These are phyloP conservation scores for Pseudomonodictys pantanalensis DNA, from an alignment of 495 filamentous ascomycete species.

Conservation along the genomic window DNA sequence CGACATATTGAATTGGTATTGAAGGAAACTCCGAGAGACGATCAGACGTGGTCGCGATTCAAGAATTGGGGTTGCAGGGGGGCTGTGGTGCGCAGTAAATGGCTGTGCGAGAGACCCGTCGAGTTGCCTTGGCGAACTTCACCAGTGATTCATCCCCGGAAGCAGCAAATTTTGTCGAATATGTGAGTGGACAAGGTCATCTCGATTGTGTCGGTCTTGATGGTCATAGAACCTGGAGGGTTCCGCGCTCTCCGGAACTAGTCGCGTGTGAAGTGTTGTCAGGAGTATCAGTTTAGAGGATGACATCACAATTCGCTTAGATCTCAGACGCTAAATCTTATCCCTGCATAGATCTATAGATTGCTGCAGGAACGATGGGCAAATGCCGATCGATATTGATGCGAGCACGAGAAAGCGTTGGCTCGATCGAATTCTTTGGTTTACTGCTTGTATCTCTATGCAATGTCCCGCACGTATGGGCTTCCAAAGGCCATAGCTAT, in stretches of 20 bases:
- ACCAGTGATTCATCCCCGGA: neutral
- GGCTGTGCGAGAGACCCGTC: neutral
- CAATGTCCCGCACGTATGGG: no score
- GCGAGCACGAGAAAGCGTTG: no score
- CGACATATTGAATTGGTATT: neutral
- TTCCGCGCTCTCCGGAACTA: neutral
- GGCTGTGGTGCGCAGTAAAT: neutral
- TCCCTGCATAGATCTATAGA: no score
- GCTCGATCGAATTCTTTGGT: no score
- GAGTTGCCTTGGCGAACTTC: neutral
- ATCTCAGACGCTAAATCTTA: neutral
- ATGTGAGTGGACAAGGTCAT: no score
- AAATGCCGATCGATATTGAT: neutral
- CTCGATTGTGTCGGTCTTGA: no score
- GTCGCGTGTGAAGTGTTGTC: neutral
- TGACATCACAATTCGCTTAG: neutral
- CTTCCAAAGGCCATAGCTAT: no score
- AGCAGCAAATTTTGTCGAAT: no score
- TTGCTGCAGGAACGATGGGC: neutral
- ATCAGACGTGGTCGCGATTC: neutral
- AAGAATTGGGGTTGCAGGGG: neutral
- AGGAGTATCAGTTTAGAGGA: neutral
- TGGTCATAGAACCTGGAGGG: neutral
- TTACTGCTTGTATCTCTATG: no score
- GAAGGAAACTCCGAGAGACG: neutral